Base-by-base conservation (phyloP, 129 eudicot genomes). In the Silybum marianum region DNA sequence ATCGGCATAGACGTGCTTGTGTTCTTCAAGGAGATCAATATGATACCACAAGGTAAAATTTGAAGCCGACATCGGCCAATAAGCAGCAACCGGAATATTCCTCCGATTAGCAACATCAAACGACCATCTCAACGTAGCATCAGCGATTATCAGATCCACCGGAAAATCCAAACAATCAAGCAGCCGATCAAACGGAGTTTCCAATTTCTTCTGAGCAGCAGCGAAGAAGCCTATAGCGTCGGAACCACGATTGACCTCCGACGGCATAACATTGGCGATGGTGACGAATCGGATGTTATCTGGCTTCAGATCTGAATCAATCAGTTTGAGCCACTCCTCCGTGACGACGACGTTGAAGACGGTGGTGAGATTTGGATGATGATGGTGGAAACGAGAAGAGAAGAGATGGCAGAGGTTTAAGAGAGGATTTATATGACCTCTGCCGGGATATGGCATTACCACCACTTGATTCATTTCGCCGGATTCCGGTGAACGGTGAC, bases 361-460 rank as follows among this genome's bases (percentile, higher is more conserved):
- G 1, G 83, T 0, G 42, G 76, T 21, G 44, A 81, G 28, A 11
- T 58, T 65, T 58, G 19, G 2, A 13, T 16, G 30, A 13, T 9
- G 26, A 13, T 16, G 30, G 28, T 9, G 26, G 26, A 23, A 63
- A 2, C 16, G 32, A 9, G 78, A 4, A 51, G 82, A 77, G 0
- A 90, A 13, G 9, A 82, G 72, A 14, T 42, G 80, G 81, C 92
- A 90, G 79, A 90, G 26, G 86, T 77, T 86, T 80, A 90, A 60
- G 84, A 89, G 71, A 2, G 93, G 93, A 73, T 89, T 89, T 66
- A 89, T 77, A 81, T 89, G 93, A 80, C 93, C 93, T 34, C 93
- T 69, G 11, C 88, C 93, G 0, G 93, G 93, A 25, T 72, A 86
- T 6, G 93, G 93, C 54, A 89, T 14, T 13, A 81, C 90, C 62